phyloP scores from a whole-genome alignment of 768 basidiomycete species.

The Pleurotus eryngii region DNA sequence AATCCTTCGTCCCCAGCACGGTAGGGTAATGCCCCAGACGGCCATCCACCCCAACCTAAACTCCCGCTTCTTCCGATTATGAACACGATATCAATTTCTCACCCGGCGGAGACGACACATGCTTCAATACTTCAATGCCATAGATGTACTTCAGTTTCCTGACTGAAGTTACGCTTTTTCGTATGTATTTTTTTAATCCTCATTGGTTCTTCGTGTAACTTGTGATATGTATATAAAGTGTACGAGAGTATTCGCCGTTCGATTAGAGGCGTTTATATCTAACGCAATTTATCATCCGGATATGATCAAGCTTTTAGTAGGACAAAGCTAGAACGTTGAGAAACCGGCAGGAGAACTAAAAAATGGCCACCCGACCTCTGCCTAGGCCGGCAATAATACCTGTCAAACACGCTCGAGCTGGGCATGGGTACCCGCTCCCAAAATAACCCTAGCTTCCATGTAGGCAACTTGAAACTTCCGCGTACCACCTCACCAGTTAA shows the following conservation, averaged over 20 bases:
- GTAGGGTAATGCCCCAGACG: background rate
- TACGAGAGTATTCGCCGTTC: background rate
- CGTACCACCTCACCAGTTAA: too few species aligned
- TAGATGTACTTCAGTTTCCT: too few species aligned
- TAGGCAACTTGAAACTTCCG: too few species aligned
- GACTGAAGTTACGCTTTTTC: background rate
- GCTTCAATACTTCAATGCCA: too few species aligned
- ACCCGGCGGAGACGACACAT: too few species aligned
- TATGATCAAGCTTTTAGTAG: background rate
- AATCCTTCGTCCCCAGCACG: conserved; percentile 1
- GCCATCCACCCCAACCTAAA: conserved; percentile 5
- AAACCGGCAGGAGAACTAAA: background rate
- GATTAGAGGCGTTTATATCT: background rate
- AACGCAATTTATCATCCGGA: background rate
- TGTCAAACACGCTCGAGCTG: background rate
- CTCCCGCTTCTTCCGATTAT: conserved; percentile 6
- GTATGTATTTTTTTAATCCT: background rate
- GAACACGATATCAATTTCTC: background rate
- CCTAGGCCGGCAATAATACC: background rate
- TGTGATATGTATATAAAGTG: background rate
- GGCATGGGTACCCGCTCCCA: background rate
- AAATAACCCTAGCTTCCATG: background rate
- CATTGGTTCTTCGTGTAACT: background rate
- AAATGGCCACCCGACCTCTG: background rate
- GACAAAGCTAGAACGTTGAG: background rate